Conservation (phyloP, 73 alveolate species). For the Diophrys sp. region DNA sequence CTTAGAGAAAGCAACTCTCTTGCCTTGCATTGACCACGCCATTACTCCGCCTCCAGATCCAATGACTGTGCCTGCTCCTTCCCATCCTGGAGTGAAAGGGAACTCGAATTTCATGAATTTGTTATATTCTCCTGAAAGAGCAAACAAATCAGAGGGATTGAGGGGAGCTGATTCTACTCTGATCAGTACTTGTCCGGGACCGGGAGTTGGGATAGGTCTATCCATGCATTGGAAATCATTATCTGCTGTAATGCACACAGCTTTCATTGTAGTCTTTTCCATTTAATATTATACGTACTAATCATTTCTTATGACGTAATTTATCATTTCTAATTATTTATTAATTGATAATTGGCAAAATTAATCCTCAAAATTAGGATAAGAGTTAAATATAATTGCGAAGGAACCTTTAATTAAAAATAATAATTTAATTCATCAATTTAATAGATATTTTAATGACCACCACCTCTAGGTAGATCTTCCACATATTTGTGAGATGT, state of each 20-base stretch:
- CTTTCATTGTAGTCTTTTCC: slow-evolving; percentile 20
- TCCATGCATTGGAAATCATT: slow-evolving; percentile 15
- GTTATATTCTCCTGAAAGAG: slow-evolving; percentile 59
- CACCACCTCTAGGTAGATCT: too few relatives aligned
- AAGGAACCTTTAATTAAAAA: too few relatives aligned
- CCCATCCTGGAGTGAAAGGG: slow-evolving; percentile 79
- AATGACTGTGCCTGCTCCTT: slow-evolving; percentile 83
- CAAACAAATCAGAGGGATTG: slow-evolving; percentile 79
- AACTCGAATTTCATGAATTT: slow-evolving; percentile 25
- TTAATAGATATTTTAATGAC: too few relatives aligned
- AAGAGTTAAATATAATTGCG: too few relatives aligned
- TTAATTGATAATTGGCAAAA: neutral
- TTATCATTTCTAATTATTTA: too few relatives aligned
- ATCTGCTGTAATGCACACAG: slow-evolving; percentile 33
- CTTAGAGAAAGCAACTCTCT: slow-evolving; percentile 75
- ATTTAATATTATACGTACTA: neutral
- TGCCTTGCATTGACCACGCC: slow-evolving; percentile 79
- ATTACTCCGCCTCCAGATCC: slow-evolving; percentile 80
- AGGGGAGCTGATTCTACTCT: slow-evolving; percentile 83
- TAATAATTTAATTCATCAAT: too few relatives aligned
- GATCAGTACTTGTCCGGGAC: slow-evolving; percentile 73
- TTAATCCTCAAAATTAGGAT: too few relatives aligned
- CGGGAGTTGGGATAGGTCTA: slow-evolving; percentile 69
- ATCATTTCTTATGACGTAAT: too few relatives aligned
- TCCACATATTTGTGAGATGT: too few relatives aligned